Evolutionary conservation across 257 asterid species (phyloP), one percentile per base, ranked within the genome.

Genomic region (Fraxinus quadrangulata): DNA sequence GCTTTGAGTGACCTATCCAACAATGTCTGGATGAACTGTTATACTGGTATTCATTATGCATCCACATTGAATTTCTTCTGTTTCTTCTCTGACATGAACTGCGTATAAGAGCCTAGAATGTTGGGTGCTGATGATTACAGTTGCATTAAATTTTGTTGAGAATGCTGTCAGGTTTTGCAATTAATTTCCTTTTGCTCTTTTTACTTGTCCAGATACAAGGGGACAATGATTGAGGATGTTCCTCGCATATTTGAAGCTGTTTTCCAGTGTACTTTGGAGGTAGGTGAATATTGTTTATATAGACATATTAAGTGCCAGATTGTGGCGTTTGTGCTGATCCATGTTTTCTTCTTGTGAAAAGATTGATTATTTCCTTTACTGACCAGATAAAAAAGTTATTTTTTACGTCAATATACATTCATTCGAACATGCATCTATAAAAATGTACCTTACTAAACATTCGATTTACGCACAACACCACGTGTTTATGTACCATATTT

Each of bases 231-330:
- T 67, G 98, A 96, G 28, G 99, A 96, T 73, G 97, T 96, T 77
- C 97, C 97, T 79, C 91, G 92, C 82, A 92, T 96, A 86, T 96
- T 96, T 82, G 99, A 93, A 82, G 99, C 99, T 85, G 97, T 88
- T 82, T 96, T 96, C 80, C 97, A 92, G 85, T 94, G 99, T 87
- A 96, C 99, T 70, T 86, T 96, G 67, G 99, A 93, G 99, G 99
- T 96, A 75, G 78, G 85, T 74, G 19, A 79, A 17, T 80, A 39
- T 70, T 63, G 24, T 54, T 33, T 19, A 26, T 26, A 26, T 26
- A 6, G 28, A n/a, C 37, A 19, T 67, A 16, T 74, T 16, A 49
- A 56, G 28, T 74, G 10, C 12, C 30, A 59, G 49, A 71, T 36
- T 24, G 5, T 24, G 0, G n/a, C 26, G 40, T 51, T 26, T 28